Percentiles rank a stretch among this genome's conserved stretches.
Evolutionary conservation across 1,139 yeast genomes (phyloP).

Genomic region (Yamadazyma dendronema): DNA sequence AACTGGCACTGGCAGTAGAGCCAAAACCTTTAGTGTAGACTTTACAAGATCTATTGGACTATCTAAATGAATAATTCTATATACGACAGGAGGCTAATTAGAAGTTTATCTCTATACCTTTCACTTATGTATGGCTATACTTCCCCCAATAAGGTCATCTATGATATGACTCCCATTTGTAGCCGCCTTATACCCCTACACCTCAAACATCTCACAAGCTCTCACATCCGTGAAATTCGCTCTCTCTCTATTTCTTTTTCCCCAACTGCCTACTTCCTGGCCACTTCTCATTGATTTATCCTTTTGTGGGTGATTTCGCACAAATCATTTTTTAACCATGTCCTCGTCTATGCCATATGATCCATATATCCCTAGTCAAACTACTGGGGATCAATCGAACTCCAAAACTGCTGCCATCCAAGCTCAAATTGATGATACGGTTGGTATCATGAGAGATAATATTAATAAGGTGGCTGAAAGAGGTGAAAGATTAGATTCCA

Average conservation of each 20-base stretch:
- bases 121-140: too few species aligned
- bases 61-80: too few species aligned
- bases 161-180: too few species aligned
- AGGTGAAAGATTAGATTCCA: slow-evolving; percentile 90
- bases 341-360: slow-evolving; percentile 86
- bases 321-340: slow-evolving; percentile 33
- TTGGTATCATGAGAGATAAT: slow-evolving; percentile 97
- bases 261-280: neutral
- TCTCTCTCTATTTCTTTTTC: neutral
- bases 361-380: slow-evolving; percentile 76
- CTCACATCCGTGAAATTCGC: neutral
- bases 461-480: slow-evolving; percentile 92
- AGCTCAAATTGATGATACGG: slow-evolving; percentile 95
- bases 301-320: neutral
- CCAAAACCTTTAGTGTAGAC: too few species aligned
- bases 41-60: too few species aligned
- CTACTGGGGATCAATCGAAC: slow-evolving; percentile 51
- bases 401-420: slow-evolving; percentile 82
- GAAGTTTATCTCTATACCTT: too few species aligned
- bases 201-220: too few species aligned
- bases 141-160: too few species aligned
- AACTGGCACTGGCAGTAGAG: too few species aligned
- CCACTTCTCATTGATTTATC: neutral
- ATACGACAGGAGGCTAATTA: too few species aligned
- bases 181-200: too few species aligned